Conservation (phyloP, 2,329 filamentous ascomycete genomes). For the Ophioceras dolichostomum region DNA sequence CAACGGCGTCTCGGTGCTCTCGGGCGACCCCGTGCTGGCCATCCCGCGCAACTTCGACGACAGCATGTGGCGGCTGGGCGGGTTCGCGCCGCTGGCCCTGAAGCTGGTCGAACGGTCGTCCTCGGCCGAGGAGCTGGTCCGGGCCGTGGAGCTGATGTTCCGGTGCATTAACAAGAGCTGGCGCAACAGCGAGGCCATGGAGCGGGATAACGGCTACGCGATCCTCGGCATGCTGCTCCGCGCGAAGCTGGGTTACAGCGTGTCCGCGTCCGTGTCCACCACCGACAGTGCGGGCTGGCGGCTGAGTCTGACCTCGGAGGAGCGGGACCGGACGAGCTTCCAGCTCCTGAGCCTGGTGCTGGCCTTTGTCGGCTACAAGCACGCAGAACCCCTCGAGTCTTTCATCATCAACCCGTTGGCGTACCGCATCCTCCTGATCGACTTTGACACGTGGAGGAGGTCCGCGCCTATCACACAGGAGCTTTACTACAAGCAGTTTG, state of each 20-base stretch:
- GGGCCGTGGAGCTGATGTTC: slow-evolving; percentile 74
- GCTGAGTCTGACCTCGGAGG: slow-evolving; percentile 34
- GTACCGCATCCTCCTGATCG: slow-evolving; percentile 82
- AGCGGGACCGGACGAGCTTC: slow-evolving; percentile 42
- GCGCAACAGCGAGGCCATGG: slow-evolving; percentile 98
- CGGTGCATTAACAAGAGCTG: slow-evolving; percentile 81
- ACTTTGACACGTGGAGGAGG: slow-evolving; percentile 85
- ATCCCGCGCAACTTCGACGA: slow-evolving; percentile 81
- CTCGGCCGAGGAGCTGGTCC: slow-evolving; percentile 56
- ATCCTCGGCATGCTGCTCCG: slow-evolving; percentile 75
- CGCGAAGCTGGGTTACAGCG: slow-evolving; percentile 58
- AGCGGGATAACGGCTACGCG: slow-evolving; percentile 86
- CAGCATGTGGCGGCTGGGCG: slow-evolving; percentile 84
- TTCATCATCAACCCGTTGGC: slow-evolving; percentile 94
- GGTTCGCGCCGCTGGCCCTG: slow-evolving; percentile 73
- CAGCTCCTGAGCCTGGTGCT: slow-evolving; percentile 67
- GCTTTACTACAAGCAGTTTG: slow-evolving; percentile 87
- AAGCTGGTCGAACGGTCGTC: slow-evolving; percentile 72
- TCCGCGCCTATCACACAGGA: slow-evolving; percentile 66
- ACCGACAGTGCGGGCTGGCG: slow-evolving; percentile 21
- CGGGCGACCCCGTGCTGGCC: slow-evolving; percentile 70
- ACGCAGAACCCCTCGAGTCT: slow-evolving; percentile 67
- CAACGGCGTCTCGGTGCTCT: slow-evolving; percentile 71
- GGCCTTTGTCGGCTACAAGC: slow-evolving; percentile 79
- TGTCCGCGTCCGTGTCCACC: slow-evolving; percentile 16